Percentiles rank a stretch among this genome's conserved stretches.
These are phyloP conservation scores for Noccaea caerulescens DNA, from an alignment of 345 rosid genomes.

Conservation along the genomic window DNA sequence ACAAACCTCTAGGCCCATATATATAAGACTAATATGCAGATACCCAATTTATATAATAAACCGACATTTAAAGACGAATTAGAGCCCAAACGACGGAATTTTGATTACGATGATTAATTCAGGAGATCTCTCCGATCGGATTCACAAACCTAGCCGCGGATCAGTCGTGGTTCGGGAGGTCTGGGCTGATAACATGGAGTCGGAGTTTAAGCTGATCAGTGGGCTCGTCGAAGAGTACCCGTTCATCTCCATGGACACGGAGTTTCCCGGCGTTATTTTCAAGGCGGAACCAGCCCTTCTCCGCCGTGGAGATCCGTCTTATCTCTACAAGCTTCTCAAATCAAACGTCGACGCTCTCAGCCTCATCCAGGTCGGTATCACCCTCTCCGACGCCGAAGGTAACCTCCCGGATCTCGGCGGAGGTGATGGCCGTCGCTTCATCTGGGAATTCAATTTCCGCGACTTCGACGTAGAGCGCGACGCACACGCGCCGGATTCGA, in stretches of 20 bases:
- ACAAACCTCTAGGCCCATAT: background rate
- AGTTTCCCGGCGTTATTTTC: slow-evolving; percentile 79
- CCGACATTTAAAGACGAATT: background rate
- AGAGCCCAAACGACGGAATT: background rate
- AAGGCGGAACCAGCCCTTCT: slow-evolving; percentile 22
- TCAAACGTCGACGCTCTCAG: slow-evolving; percentile 81
- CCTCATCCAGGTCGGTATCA: slow-evolving; percentile 87
- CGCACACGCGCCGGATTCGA: slow-evolving; percentile 79
- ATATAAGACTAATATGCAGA: slow-evolving; percentile 3
- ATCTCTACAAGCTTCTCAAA: slow-evolving; percentile 71
- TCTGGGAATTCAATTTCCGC: slow-evolving; percentile 94
- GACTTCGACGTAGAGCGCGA: slow-evolving; percentile 82
- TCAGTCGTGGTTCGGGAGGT: slow-evolving; percentile 66
- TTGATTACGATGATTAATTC: slow-evolving; percentile 32
- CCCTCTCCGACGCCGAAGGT: slow-evolving; percentile 67
- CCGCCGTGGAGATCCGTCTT: slow-evolving; percentile 52
- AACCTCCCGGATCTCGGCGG: slow-evolving; percentile 73
- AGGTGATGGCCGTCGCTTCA: slow-evolving; percentile 40
- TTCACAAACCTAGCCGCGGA: slow-evolving; percentile 29
- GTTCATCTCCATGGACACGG: slow-evolving; percentile 87
- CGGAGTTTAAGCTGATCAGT: slow-evolving; percentile 68
- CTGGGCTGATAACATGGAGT: slow-evolving; percentile 70
- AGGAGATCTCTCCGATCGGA: slow-evolving; percentile 29
- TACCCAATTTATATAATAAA: background rate
- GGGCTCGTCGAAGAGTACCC: slow-evolving; percentile 64